Base-by-base conservation (phyloP, 1,284 basidiomycete species). In the Polyporus tsugae region DNA sequence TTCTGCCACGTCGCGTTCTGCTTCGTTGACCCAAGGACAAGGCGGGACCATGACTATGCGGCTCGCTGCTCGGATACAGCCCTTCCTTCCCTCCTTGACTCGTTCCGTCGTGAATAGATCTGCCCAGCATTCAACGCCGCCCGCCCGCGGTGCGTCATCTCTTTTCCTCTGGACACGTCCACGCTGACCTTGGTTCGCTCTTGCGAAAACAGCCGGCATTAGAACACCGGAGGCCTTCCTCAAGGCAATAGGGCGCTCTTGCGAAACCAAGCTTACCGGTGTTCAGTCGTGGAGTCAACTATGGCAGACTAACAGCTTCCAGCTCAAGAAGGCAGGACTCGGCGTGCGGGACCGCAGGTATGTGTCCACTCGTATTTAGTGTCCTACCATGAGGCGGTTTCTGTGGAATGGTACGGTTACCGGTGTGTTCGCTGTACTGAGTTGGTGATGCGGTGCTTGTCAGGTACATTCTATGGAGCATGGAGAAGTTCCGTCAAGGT, bases 381-480 rank as follows among this genome's bases (percentile, higher is more conserved):
- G 57, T 19, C 11, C 36, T 36, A 11, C 38, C 11, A 3, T 4
- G 57, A 13, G 17, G 29, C 29, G 62, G 63, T 55, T 60, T 1
- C 13, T n/a, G 19, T n/a, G 11, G 1, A 4, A 41, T 29, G n/a
- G n/a, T 13, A 15, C 19, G 42, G 29, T 29, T 19, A 25, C 33
- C 22, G 38, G 35, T 36, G 15, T 36, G 3, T 9, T 57, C n/a
- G 19, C 25, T 29, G 49, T 22, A 29, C 49, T 42, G 33, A 33
- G 36, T 41, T 19, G 60, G 25, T 55, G 42, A 36, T 65, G 33
- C 39, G 59, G 42, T 29, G 61, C 53, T 58, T n/a, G 4, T 42
- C 70, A 94, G 92, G 75, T 95, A 94, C 75, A 87, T 94, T 69
- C 80, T 95, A 19, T 95, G 93, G 93, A 89, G 90, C 72, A 89